Evolutionary conservation across 768 basidiomycete species (phyloP).

Genomic region (Austroboletus eburneus): DNA sequence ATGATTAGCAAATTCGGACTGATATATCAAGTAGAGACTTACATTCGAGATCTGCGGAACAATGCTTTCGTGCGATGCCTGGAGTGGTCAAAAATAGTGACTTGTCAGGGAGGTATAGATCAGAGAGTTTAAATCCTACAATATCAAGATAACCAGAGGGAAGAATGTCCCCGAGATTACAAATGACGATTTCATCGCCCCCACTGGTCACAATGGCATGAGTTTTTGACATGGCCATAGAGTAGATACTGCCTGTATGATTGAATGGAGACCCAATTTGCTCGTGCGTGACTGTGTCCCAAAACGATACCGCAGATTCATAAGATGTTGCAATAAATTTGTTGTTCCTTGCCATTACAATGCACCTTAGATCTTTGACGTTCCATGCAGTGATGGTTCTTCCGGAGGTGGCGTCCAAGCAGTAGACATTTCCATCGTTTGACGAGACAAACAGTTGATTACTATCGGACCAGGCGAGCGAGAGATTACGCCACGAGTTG

Average conservation of each 20-base stretch:
- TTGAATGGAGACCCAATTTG: background rate
- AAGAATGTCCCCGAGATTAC: no score
- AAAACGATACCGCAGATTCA: background rate
- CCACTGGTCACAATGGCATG: background rate
- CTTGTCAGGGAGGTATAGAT: no score
- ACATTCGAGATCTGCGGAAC: no score
- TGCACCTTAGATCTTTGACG: background rate
- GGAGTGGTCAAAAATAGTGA: no score
- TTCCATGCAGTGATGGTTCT: background rate
- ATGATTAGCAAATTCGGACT: no score
- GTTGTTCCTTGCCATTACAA: background rate
- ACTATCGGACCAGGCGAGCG: background rate
- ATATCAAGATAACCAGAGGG: no score
- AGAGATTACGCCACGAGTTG: background rate
- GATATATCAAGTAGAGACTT: no score
- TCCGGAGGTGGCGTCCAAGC: background rate
- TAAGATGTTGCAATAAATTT: background rate
- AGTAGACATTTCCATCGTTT: background rate
- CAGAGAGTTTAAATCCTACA: no score
- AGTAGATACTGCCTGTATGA: background rate
- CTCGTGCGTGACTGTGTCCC: background rate
- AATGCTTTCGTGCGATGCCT: no score
- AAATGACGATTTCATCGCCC: no score
- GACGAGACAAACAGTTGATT: background rate
- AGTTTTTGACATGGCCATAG: background rate